Evolutionary conservation across 1,139 yeast species (phyloP), one percentile per base, ranked within the genome.

Genomic region (Candida sanyaensis): DNA sequence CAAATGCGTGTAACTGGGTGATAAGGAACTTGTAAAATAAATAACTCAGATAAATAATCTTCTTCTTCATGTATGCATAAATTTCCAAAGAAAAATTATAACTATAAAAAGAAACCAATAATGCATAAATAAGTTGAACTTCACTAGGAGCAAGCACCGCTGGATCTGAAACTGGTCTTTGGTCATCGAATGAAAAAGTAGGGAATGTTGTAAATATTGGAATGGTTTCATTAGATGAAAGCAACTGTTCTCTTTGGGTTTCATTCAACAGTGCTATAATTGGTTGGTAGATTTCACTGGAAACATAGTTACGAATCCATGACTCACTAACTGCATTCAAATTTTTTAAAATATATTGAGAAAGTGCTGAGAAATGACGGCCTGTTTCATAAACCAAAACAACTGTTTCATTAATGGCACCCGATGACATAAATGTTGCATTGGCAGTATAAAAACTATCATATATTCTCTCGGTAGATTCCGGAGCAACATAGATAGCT

Each of bases 371-470:
- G 42, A 73, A 71, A 57, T 83, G 88, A 51, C 86, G 66, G 1
- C 82, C 86, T 1, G 80, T 68, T 59, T 81, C 84, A 56, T 73
- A 83, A 32, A 72, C 58, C 8, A 65, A 61, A 30, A 66, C 64
- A 13, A 78, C 58, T 10, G 78, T 63, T 12, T 42, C 34, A 30
- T 50, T 46, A 4, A 56, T 52, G 5, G 10, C 17, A 1, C 55
- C 56, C 5, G 55, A 41, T 6, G 54, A 46, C 39, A 47, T 52
- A 56, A 54, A 41, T 53, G 56, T 42, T 51, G 64, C 54, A 43
- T 63, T 57, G 12, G 57, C 60, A 12, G 52, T 54, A 3, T 59
- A 55, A 41, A 79, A 56, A 2, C 78, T 69, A 6, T 65, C 53
- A 42, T 63, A 64, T 12, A 81, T 53, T 26, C 45, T 38, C 32